phyloP scores from a whole-genome alignment of 441 rosid genomes.

The Populus tomentosa region DNA sequence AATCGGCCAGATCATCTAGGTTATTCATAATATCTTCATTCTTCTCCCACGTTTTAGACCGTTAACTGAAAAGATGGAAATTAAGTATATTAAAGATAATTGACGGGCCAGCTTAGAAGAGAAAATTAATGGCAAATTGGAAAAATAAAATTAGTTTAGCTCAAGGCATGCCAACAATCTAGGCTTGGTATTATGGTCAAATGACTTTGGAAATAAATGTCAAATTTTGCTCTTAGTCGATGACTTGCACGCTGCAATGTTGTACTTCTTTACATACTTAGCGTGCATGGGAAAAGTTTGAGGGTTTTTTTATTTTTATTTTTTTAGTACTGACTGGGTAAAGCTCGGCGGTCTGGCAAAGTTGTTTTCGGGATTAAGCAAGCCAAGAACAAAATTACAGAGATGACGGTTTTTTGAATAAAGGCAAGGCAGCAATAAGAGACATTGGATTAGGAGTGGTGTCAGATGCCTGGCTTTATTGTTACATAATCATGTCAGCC shows the following conservation, averaged over 20 bases:
- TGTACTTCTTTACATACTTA: not conserved
- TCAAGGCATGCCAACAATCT: not conserved
- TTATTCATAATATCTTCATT: not conserved
- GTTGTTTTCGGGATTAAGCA: not conserved
- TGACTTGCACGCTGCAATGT: not conserved
- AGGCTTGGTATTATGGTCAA: not conserved
- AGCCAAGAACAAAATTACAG: conserved; percentile 7
- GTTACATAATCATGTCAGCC: conserved; percentile 38
- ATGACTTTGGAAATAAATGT: not conserved
- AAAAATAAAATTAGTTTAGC: not conserved
- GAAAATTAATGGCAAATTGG: not conserved
- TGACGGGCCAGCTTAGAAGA: not conserved
- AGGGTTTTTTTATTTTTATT: not conserved
- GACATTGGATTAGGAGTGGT: conserved; percentile 22
- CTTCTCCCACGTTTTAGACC: not conserved
- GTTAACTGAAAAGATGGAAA: not conserved
- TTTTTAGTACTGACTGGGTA: not conserved
- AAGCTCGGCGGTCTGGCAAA: conserved; percentile 13
- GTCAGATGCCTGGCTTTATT: conserved; percentile 41
- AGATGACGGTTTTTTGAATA: not conserved
- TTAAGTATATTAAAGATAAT: too few species aligned
- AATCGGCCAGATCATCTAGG: not conserved
- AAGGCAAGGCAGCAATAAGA: not conserved
- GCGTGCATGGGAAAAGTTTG: not conserved
- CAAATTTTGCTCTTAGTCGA: not conserved